phyloP scores from a whole-genome alignment of 768 basidiomycete species.

The button mushroom (Agaricus bisporus) region DNA sequence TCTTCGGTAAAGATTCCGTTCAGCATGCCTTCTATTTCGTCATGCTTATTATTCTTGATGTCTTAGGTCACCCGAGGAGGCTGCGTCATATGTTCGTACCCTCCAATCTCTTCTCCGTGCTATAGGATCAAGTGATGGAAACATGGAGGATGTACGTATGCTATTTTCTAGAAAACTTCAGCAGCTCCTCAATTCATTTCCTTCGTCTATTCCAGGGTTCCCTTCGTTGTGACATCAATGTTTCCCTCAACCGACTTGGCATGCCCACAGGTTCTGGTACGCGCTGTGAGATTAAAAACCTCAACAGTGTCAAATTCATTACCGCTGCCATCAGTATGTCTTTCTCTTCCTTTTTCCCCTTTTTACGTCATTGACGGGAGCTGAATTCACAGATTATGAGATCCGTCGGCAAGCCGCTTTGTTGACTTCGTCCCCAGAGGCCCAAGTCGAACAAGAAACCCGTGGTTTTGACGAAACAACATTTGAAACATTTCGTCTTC shows the following conservation, averaged over 20 bases:
- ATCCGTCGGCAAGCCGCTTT: slow-evolving; percentile 70
- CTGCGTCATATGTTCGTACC: slow-evolving; percentile 76
- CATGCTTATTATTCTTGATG: slow-evolving; percentile 19
- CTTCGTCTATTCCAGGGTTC: slow-evolving; percentile 61
- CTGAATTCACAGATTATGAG: slow-evolving; percentile 60
- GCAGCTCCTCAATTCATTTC: not conserved
- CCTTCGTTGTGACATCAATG: slow-evolving; percentile 90
- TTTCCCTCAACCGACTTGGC: slow-evolving; percentile 74
- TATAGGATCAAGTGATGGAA: slow-evolving; percentile 86
- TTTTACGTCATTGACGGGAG: not conserved
- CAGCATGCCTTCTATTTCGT: not conserved
- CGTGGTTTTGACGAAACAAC: slow-evolving; percentile 82
- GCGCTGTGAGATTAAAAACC: slow-evolving; percentile 94
- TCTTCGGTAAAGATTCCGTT: slow-evolving; percentile 47
- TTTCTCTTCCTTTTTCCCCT: not conserved
- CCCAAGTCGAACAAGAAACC: slow-evolving; percentile 72
- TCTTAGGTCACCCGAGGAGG: slow-evolving; percentile 75
- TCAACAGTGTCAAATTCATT: slow-evolving; percentile 87
- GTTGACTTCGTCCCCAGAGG: slow-evolving; percentile 30
- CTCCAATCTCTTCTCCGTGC: slow-evolving; percentile 78
- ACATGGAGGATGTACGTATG: slow-evolving; percentile 89
- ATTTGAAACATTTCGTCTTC: slow-evolving; percentile 73
- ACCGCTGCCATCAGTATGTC: slow-evolving; percentile 75
- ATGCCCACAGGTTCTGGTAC: slow-evolving; percentile 52
- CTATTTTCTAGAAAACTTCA: not conserved